phyloP scores from a whole-genome alignment of 306 rosid genomes.

The cucumber (Cucumis sativus) region Cucumber_9930_V3 NC_026659.2:31103001-31103500 shows the following conservation, averaged over 20 bases:
- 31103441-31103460: slow-evolving; percentile 26
- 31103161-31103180: slow-evolving; percentile 13
- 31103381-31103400: slow-evolving; percentile 32
- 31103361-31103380: slow-evolving; percentile 12
- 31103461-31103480: slow-evolving; percentile 24
- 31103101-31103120: slow-evolving; percentile 23
- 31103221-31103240: slow-evolving; percentile 24
- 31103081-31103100: slow-evolving; percentile 26
- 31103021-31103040: slow-evolving; percentile 15
- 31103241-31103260: slow-evolving; percentile 29
- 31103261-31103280: slow-evolving; percentile 21
- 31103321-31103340: slow-evolving; percentile 31
- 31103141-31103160: slow-evolving; percentile 13
- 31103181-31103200: slow-evolving; percentile 26
- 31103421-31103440: slow-evolving; percentile 21
- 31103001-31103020: slow-evolving; percentile 24
- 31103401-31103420: slow-evolving; percentile 22
- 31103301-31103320: slow-evolving; percentile 24
- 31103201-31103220: slow-evolving; percentile 35
- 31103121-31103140: slow-evolving; percentile 4
- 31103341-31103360: slow-evolving; percentile 24
- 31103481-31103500: slow-evolving; percentile 35
- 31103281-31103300: slow-evolving; percentile 30
- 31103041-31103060: slow-evolving; percentile 31
- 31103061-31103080: slow-evolving; percentile 27